phyloP scores from a whole-genome alignment of 495 filamentous ascomycete species.

The Xanthoparmelia taractica region DNA sequence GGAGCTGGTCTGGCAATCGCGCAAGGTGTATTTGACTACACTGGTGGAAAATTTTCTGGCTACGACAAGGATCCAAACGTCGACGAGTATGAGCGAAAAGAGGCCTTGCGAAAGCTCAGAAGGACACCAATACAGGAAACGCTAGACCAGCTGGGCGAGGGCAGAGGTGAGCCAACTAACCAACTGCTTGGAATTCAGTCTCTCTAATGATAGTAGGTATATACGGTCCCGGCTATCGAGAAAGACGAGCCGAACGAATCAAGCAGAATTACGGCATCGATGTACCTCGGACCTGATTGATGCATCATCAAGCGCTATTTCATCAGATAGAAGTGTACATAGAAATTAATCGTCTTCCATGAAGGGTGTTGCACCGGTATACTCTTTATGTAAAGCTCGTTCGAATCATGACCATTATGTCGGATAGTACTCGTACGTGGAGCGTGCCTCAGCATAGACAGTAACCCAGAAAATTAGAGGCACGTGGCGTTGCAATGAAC shows the following conservation, averaged over 20 bases:
- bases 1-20: conserved; percentile 57
- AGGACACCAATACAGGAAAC: conserved; percentile 76
- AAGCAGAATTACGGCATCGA: conserved; percentile 79
- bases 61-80: conserved; percentile 49
- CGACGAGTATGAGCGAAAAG: conserved; percentile 77
- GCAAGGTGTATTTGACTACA: conserved; percentile 67
- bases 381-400: neutral
- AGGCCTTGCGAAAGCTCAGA: conserved; percentile 63
- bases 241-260: conserved; percentile 74
- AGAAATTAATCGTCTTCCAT: neutral
- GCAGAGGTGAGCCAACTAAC: conserved; percentile 56
- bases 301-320: neutral
- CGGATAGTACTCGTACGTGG: neutral
- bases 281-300: neutral
- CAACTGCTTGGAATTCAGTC: neutral
- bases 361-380: neutral
- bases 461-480: neutral
- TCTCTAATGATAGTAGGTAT: conserved; percentile 51
- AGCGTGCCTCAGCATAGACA: neutral
- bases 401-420: neutral
- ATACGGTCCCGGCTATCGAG: conserved; percentile 73
- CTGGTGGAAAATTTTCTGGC: conserved; percentile 58
- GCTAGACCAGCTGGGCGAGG: conserved; percentile 76
- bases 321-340: neutral
- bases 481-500: neutral